Evolutionary conservation across 441 rosid genomes (phyloP), one percentile per base, ranked within the genome.

Genomic region (Pelargonium exstipulatum): DNA sequence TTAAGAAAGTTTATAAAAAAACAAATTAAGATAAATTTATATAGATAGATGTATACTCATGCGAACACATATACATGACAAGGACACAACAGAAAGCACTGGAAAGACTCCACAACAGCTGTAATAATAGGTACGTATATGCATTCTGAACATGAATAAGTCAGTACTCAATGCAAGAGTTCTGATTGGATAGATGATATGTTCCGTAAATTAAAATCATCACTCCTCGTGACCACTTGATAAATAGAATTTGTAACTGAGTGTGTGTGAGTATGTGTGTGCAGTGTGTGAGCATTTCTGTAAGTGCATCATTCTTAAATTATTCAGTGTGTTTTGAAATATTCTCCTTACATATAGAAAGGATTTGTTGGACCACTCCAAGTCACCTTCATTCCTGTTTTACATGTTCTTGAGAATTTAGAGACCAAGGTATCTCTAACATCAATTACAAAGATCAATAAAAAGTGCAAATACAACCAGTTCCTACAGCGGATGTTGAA

Each of bases 351-450:
- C 42, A 62, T 43, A 13, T 29, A 62, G 43, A 42, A 62, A 62
- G 65, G 65, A 62, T 12, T 62, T 62, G 18, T 62, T 29, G 43
- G 65, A 26, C 20, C 64, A 32, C 43, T 29, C 43, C 42, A 13
- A 29, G 32, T 26, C 43, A 13, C 65, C 65, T 62, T 42, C 65
- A 58, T 58, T 58, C n/a, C 22, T 6, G 29, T 5, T 62, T 62
- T 62, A 62, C 17, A 62, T 13, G 40, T 29, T 62, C 12, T 29
- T 9, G 55, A 10, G 16, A 10, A 48, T 12, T 10, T 48, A 8
- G 16, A 48, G 55, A n/a, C n/a, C n/a, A 48, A 10, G 4, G 16
- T 2, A n/a, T 48, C 14, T 13, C 13, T 10, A 10, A 48, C 16
- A 48, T 48, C 3, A n/a, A n/a, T 10, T 10, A 10, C n/a, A 3